These are phyloP conservation scores for Bolboschoenoplectus hybrid DNA, from an alignment of 202 grass and related monocot species.

Conservation along the genomic window DNA sequence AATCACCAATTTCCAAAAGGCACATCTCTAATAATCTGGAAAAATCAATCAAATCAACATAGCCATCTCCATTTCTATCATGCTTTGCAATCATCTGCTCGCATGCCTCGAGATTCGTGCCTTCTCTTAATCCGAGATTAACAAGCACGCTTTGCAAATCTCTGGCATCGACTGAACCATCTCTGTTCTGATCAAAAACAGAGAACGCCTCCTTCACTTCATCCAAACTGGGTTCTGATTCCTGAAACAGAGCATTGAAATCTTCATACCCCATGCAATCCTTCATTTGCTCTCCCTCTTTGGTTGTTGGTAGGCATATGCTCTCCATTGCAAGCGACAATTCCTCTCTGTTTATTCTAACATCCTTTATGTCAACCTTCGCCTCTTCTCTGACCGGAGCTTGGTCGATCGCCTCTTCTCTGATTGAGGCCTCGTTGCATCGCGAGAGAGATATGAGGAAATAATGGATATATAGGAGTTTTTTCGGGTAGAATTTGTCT, in stretches of 20 bases:
- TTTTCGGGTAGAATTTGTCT: conserved; percentile 33
- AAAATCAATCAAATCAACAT: conserved; percentile 75
- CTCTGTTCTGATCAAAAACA: conserved; percentile 62
- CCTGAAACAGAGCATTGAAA: conserved; percentile 53
- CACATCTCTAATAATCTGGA: conserved; percentile 30
- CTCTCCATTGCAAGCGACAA: conserved; percentile 53
- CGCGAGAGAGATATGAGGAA: background rate
- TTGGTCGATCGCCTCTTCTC: background rate
- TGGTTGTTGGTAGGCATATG: conserved; percentile 26
- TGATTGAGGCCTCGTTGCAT: background rate
- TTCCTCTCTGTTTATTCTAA: conserved; percentile 47
- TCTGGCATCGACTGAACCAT: conserved; percentile 60
- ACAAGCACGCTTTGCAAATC: conserved; percentile 56
- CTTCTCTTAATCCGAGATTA: conserved; percentile 44
- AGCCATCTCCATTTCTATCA: conserved; percentile 73
- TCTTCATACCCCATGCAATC: conserved; percentile 44
- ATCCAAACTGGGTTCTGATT: conserved; percentile 73
- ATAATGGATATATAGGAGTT: background rate
- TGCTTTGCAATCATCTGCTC: conserved; percentile 54
- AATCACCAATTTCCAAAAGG: conserved; percentile 23
- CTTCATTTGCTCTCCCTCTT: conserved; percentile 1
- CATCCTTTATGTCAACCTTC: background rate
- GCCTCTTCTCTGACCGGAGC: background rate
- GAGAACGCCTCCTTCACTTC: conserved; percentile 65
- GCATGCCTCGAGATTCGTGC: conserved; percentile 46